Percentiles rank a stretch among this genome's conserved stretches.
phyloP scores from a whole-genome alignment of 1,139 yeast species.

The Suhomyces bokatorum region DNA sequence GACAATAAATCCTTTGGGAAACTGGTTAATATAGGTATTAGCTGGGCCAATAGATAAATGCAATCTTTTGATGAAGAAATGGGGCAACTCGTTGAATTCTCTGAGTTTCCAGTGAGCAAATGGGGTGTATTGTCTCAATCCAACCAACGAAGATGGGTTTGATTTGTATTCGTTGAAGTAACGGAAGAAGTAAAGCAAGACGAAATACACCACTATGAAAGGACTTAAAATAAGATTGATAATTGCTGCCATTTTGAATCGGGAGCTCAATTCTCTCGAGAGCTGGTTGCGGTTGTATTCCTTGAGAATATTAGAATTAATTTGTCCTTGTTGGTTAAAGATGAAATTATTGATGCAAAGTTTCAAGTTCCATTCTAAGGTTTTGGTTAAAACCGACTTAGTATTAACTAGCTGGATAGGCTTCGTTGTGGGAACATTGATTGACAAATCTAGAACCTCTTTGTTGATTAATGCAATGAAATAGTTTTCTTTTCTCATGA shows the following conservation, averaged over 20 bases:
- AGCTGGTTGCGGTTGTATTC: constrained; percentile 68
- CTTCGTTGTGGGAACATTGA: constrained; percentile 36
- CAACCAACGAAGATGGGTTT: constrained; percentile 81
- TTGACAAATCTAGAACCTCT: constrained; percentile 64
- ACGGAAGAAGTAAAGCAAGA: constrained; percentile 79
- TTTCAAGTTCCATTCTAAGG: constrained; percentile 91
- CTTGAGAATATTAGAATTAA: constrained; percentile 71
- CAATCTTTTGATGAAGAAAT: constrained; percentile 76
- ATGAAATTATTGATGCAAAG: constrained; percentile 84
- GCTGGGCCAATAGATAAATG: constrained; percentile 80
- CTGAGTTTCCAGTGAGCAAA: constrained; percentile 93
- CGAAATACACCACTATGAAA: constrained; percentile 77
- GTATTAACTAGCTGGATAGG: constrained; percentile 21
- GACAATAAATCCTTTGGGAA: constrained; percentile 74
- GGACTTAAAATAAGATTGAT: constrained; percentile 84
- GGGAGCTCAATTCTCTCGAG: constrained; percentile 66
- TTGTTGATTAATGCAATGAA: constrained; percentile 86
- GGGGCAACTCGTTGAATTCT: constrained; percentile 90
- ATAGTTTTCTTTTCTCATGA: constrained; percentile 93
- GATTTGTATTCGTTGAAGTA: constrained; percentile 91
- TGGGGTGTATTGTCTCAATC: constrained; percentile 84
- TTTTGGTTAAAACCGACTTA: constrained; percentile 65
- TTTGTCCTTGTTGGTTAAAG: constrained; percentile 80
- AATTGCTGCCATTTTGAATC: constrained; percentile 86
- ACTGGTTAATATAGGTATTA: constrained; percentile 79